phyloP scores from a whole-genome alignment of 768 basidiomycete genomes.

The Boletus sensibilis region DNA sequence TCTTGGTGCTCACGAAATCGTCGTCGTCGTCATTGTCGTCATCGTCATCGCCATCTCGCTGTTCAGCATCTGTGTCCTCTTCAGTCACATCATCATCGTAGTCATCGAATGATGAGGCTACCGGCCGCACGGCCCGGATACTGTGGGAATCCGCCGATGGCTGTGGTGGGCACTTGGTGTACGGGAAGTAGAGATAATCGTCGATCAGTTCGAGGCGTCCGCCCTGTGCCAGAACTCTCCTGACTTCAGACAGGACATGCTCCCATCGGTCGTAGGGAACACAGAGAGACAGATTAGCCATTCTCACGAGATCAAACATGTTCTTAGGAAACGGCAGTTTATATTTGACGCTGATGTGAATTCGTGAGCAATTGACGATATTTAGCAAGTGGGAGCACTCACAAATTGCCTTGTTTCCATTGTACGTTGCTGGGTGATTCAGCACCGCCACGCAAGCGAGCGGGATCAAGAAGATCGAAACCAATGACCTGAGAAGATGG shows the following conservation, averaged over 20 bases:
- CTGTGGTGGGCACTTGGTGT: conserved; percentile 34
- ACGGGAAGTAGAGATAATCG: conserved; percentile 67
- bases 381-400: conserved; percentile 28
- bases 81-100: conserved; percentile 17
- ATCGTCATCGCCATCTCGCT: conserved; percentile 3
- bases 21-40: conserved; percentile 35
- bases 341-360: conserved; percentile 45
- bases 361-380: conserved; percentile 10
- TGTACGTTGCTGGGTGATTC: conserved; percentile 39
- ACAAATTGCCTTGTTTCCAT: conserved; percentile 70
- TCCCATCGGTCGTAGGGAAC: conserved; percentile 64
- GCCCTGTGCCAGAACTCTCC: conserved; percentile 56
- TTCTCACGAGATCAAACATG: conserved; percentile 69
- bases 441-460: conserved; percentile 35
- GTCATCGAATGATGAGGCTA: conserved; percentile 23
- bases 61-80: conserved; percentile 21
- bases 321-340: conserved; percentile 60
- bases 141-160: conserved; percentile 7
- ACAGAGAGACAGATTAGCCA: conserved; percentile 64
- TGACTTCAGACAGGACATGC: conserved; percentile 54
- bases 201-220: conserved; percentile 76
- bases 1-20: conserved; percentile 33
- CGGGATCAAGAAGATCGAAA: conserved; percentile 56
- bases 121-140: neutral
- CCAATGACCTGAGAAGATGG: conserved; percentile 57